phyloP scores from a whole-genome alignment of 1,284 basidiomycete species.

The Trametes sp. region DNA sequence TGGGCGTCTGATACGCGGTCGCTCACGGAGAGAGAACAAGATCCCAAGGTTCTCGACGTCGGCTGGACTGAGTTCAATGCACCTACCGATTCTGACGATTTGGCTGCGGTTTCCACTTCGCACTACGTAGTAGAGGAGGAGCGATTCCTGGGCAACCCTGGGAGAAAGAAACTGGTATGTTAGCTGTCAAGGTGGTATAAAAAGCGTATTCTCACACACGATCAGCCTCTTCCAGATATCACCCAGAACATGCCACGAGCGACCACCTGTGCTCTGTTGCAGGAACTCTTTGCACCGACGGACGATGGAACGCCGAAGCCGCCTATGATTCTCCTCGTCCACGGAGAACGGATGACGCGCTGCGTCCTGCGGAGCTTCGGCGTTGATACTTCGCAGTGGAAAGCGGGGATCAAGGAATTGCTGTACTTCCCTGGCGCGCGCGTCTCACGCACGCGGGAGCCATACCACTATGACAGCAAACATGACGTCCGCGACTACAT shows the following conservation, averaged over 20 bases:
- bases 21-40: conserved; percentile 29
- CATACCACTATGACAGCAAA: conserved; percentile 2
- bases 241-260: conserved; percentile 20
- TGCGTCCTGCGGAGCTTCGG: conserved; percentile 36
- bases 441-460: neutral
- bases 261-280: conserved; percentile 23
- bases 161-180: conserved; percentile 31
- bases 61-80: conserved; percentile 41
- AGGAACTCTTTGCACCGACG: conserved; percentile 28
- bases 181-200: neutral
- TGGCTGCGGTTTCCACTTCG: conserved; percentile 29
- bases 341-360: conserved; percentile 33
- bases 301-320: neutral
- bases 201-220: neutral
- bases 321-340: conserved; percentile 41
- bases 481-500: neutral
- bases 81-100: conserved; percentile 27
- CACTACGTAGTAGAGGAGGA: conserved; percentile 40
- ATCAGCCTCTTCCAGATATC: conserved; percentile 18
- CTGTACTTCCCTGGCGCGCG: conserved; percentile 26
- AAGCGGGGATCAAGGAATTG: conserved; percentile 33
- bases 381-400: conserved; percentile 35
- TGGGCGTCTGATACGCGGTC: conserved; percentile 40
- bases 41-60: conserved; percentile 44
- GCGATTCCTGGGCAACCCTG: conserved; percentile 34